These are phyloP conservation scores for Fagopyrum tataricum DNA, from an alignment of 148 eudicot genomes.

Conservation along the genomic window DNA sequence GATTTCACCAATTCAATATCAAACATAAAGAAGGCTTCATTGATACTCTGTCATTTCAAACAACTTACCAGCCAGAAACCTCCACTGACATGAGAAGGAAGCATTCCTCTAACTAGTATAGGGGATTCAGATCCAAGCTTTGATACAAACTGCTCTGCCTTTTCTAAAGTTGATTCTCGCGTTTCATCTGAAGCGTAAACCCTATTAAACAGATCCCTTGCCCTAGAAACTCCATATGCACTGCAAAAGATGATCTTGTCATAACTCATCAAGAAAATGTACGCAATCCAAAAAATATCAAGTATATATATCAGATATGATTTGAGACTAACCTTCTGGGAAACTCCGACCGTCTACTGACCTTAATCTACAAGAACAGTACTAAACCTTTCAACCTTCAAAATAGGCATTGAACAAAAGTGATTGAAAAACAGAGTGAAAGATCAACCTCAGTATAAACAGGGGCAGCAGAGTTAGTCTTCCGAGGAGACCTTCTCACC, in stretches of 20 bases:
- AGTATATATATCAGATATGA: not conserved
- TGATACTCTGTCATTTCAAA: not conserved
- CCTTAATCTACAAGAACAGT: slow-evolving; percentile 17
- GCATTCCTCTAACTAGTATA: slow-evolving; percentile 56
- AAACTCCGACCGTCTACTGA: slow-evolving; percentile 18
- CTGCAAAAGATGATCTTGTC: not conserved
- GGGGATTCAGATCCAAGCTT: slow-evolving; percentile 35
- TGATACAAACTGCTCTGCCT: slow-evolving; percentile 47
- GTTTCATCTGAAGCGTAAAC: slow-evolving; percentile 56
- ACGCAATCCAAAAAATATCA: not conserved
- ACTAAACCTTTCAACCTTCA: not conserved
- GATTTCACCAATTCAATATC: not conserved
- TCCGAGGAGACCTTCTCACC: slow-evolving; percentile 71
- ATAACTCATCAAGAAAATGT: not conserved
- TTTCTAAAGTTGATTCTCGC: slow-evolving; percentile 34
- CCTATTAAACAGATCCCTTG: slow-evolving; percentile 44
- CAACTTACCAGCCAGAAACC: slow-evolving; percentile 83
- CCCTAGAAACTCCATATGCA: slow-evolving; percentile 27
- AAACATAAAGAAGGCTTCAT: not conserved
- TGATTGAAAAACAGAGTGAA: not conserved
- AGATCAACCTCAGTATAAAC: slow-evolving; percentile 43
- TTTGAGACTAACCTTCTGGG: slow-evolving; percentile 22
- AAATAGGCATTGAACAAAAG: not conserved
- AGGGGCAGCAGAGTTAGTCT: slow-evolving; percentile 56
- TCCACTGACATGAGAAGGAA: slow-evolving; percentile 73